Conservation (phyloP, 2,329 filamentous ascomycete genomes). For the Aureobasidium sp. region DNA sequence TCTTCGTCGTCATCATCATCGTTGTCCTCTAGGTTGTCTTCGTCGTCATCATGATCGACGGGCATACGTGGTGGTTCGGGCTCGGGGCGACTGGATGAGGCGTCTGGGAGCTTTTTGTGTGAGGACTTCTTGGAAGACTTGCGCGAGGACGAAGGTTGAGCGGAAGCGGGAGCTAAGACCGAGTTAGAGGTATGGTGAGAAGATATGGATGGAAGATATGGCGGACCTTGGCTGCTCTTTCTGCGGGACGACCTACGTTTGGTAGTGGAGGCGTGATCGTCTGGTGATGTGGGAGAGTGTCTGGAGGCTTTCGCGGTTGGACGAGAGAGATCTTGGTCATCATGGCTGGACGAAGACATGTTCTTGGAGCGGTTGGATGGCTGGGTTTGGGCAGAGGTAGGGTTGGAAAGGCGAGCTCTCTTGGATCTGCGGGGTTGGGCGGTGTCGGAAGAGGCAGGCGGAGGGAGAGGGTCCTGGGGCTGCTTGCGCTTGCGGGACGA, state of each 20-base stretch:
- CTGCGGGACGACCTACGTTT: slow-evolving; percentile 68
- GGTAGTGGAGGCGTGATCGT: slow-evolving; percentile 51
- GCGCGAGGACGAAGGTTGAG: slow-evolving; percentile 18
- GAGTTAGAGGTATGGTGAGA: slow-evolving; percentile 14
- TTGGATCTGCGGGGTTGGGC: slow-evolving; percentile 29
- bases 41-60: not conserved
- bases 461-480: slow-evolving; percentile 39
- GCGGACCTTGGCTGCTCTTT: slow-evolving; percentile 49
- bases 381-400: slow-evolving; percentile 29
- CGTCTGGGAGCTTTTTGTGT: slow-evolving; percentile 9
- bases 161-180: slow-evolving; percentile 30
- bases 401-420: slow-evolving; percentile 50
- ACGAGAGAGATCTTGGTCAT: slow-evolving; percentile 8
- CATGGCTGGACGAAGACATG: slow-evolving; percentile 69
- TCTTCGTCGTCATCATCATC: slow-evolving; percentile 24
- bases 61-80: not conserved
- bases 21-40: slow-evolving; percentile 15
- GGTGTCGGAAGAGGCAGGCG: slow-evolving; percentile 31
- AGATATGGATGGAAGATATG: not conserved
- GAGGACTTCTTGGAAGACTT: slow-evolving; percentile 26
- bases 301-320: slow-evolving; percentile 32
- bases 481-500: slow-evolving; percentile 28
- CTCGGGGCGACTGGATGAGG: not conserved
- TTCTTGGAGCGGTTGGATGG: slow-evolving; percentile 34
- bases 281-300: slow-evolving; percentile 55